These are phyloP conservation scores for Fusarium napiforme DNA, from an alignment of 2,329 filamentous ascomycete species.

Conservation along the genomic window DNA sequence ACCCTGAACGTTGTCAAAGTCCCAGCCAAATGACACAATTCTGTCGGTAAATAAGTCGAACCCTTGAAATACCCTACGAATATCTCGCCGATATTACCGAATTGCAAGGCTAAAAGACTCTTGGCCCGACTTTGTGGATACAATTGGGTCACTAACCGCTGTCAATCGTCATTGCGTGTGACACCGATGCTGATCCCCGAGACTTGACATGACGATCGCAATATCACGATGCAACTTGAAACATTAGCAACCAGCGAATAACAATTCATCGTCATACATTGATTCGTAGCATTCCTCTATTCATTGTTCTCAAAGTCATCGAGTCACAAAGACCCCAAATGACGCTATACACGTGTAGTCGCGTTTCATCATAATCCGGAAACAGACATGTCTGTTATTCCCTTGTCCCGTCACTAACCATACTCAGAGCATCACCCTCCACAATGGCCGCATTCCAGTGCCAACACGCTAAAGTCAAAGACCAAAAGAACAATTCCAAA, in stretches of 20 bases:
- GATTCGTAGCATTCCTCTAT: neutral
- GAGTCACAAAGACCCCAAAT: neutral
- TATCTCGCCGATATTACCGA: neutral
- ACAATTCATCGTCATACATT: neutral
- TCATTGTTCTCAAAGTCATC: neutral
- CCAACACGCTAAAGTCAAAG: slow-evolving; percentile 3
- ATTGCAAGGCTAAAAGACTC: neutral
- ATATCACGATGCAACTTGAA: neutral
- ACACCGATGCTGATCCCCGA: neutral
- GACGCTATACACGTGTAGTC: neutral
- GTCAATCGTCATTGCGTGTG: neutral
- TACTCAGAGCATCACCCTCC: neutral
- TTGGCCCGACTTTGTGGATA: neutral
- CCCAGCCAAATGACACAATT: neutral
- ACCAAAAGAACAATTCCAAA: neutral
- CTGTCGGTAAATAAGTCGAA: neutral
- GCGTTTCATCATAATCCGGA: neutral
- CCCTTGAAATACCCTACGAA: neutral
- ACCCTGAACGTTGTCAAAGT: neutral
- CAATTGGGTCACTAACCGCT: neutral
- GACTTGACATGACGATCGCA: neutral
- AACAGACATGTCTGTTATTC: neutral
- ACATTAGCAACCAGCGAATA: neutral
- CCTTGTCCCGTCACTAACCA: neutral
- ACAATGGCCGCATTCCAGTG: slow-evolving; percentile 1